These are phyloP conservation scores for Limonium bicolor DNA, from an alignment of 148 eudicot species.

Conservation along the genomic window DNA sequence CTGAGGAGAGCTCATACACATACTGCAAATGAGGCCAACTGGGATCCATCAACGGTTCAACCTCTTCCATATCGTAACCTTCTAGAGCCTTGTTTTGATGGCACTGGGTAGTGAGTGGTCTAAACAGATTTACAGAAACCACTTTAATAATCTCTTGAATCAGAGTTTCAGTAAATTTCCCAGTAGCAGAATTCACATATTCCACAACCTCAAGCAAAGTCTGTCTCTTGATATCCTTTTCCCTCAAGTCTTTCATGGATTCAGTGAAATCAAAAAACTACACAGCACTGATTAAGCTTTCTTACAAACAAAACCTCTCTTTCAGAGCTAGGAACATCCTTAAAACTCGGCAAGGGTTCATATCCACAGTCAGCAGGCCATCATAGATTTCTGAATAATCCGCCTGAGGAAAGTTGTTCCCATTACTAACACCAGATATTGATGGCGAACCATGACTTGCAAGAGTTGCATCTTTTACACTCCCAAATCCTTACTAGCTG, in stretches of 20 bases:
- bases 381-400: no score
- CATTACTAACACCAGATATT: no score
- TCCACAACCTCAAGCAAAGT: conserved; percentile 37
- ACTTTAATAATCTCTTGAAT: conserved; percentile 37
- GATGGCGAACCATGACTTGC: no score
- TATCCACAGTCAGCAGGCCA: no score
- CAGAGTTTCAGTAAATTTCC: conserved; percentile 23
- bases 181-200: conserved; percentile 25
- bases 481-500: no score
- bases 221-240: conserved; percentile 38
- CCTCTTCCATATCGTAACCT: conserved; percentile 35
- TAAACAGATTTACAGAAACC: conserved; percentile 34
- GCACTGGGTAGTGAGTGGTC: conserved; percentile 18
- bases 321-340: conserved; percentile 45
- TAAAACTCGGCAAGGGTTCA: conserved; percentile 54
- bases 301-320: conserved; percentile 35
- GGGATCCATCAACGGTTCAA: conserved; percentile 48
- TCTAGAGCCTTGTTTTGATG: conserved; percentile 18
- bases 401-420: no score
- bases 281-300: conserved; percentile 40
- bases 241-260: conserved; percentile 21
- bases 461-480: no score
- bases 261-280: conserved; percentile 41
- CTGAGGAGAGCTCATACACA: conserved; percentile 23
- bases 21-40: conserved; percentile 46